Evolutionary conservation across 805 yeast species (phyloP).

Genomic region (Saccharomyces mikatae): DNA sequence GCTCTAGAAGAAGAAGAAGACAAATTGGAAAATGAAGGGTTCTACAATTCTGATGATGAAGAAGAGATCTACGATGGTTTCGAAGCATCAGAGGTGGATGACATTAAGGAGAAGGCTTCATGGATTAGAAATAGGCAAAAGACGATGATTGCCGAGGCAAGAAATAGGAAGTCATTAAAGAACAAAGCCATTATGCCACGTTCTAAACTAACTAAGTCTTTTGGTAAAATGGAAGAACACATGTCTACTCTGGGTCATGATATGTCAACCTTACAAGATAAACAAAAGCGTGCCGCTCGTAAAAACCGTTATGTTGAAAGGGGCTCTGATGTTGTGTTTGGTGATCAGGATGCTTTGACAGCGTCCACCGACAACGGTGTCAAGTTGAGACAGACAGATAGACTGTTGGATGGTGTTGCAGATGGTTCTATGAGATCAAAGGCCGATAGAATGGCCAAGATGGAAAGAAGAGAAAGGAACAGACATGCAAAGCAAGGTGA

Average conservation of each 20-base stretch:
- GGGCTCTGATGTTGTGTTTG: slow-evolving; percentile 77
- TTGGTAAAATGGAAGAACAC: slow-evolving; percentile 76
- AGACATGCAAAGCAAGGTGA: slow-evolving; percentile 91
- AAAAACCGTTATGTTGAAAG: slow-evolving; percentile 37
- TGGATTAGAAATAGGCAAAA: slow-evolving; percentile 97
- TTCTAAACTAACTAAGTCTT: slow-evolving; percentile 71
- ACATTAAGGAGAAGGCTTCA: slow-evolving; percentile 72
- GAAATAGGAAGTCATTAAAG: slow-evolving; percentile 79
- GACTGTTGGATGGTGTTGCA: slow-evolving; percentile 77
- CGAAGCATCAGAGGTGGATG: slow-evolving; percentile 56
- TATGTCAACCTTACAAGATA: slow-evolving; percentile 53
- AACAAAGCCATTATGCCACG: slow-evolving; percentile 85
- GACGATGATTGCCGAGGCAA: slow-evolving; percentile 81
- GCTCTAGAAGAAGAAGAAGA: slow-evolving; percentile 97
- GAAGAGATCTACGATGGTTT: slow-evolving; percentile 62
- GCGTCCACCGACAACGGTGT: slow-evolving; percentile 32
- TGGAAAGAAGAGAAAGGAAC: slow-evolving; percentile 90
- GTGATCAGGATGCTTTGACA: slow-evolving; percentile 30
- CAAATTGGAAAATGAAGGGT: slow-evolving; percentile 85
- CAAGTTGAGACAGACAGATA: slow-evolving; percentile 55
- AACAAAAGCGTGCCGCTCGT: slow-evolving; percentile 35
- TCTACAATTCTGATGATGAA: slow-evolving; percentile 81
- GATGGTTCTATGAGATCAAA: slow-evolving; percentile 75
- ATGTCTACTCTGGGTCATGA: slow-evolving; percentile 89
- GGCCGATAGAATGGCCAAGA: slow-evolving; percentile 79